Conservation (phyloP, 2,329 filamentous ascomycete species). For the Nemania diffusa region DNA sequence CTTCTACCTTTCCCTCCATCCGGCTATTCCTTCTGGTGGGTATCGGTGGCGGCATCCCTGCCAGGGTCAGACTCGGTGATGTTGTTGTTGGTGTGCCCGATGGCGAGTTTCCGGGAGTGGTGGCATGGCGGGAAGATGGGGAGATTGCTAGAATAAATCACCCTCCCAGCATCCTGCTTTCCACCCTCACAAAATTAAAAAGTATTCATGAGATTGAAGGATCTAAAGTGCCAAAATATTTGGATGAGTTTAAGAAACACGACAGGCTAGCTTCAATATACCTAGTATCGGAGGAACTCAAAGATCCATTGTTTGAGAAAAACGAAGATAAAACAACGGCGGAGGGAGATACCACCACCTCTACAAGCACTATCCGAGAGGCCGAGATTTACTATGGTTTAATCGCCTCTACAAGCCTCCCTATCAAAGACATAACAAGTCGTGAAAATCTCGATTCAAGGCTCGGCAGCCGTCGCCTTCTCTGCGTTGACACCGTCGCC, state of each 20-base stretch:
- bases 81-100: slow-evolving; percentile 41
- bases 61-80: slow-evolving; percentile 41
- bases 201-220: neutral
- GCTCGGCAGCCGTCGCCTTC: neutral
- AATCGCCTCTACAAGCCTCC: neutral
- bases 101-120: slow-evolving; percentile 35
- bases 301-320: neutral
- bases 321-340: neutral
- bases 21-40: slow-evolving; percentile 56
- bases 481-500: neutral
- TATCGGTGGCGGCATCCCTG: slow-evolving; percentile 49
- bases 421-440: neutral
- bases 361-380: neutral
- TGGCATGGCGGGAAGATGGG: slow-evolving; percentile 34
- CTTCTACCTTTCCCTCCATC: slow-evolving; percentile 48
- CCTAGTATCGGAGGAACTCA: neutral
- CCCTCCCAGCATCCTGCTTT: neutral
- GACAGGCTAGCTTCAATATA: neutral
- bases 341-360: neutral
- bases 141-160: neutral
- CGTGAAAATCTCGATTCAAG: neutral
- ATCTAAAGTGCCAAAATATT: neutral
- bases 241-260: neutral
- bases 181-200: neutral
- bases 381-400: neutral